Base-by-base conservation (phyloP, 192 early-diverging fungal genomes). In the Backusella psychrophila region DNA sequence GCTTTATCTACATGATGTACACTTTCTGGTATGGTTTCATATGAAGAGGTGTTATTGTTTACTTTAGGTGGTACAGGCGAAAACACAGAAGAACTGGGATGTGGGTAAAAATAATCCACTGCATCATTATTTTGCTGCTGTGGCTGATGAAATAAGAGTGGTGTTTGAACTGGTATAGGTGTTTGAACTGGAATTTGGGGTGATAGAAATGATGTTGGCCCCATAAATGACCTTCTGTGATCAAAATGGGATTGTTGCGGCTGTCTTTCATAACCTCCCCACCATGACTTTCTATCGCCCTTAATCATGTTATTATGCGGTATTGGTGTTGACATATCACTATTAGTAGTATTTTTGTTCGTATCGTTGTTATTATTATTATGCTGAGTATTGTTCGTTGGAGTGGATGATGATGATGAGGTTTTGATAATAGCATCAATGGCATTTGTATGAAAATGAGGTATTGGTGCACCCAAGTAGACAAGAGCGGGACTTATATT, bases 381-480 rank as follows among this genome's bases (percentile, higher is more conserved):
- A 63, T 63, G 56, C 56, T 63, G 56, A 15, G 56, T 63, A 63
- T 63, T 63, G 23, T 12, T 59, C 9, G 56, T 63, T 29, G 56
- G 56, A 26, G 56, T 63, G 26, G 56, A 63, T 63, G 23, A 29
- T 15, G 69, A 34, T 69, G 75, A 26, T 26, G 69, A 34, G 17
- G 75, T 8, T 39, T 74, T 21, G 65, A 74, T 66, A 39, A 77
- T 29, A 41, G 52, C 69, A 26, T 77, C 75, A 69, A 77, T 70
- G 9, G 75, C 44, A 35, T 71, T 59, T 5, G 39, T 77, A 41
- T 69, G 36, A 69, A 77, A 71, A 29, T 41, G 68, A 38, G 75
- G 69, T n/a, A 77, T 29, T n/a, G 75, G 75, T 39, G 75, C 75
- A 63, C 33, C 70, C 26, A 71, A 31, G 14, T 71, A 71, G 12